Base-by-base conservation (phyloP, 768 basidiomycete species). In the Suillus cothurnatus region DNA sequence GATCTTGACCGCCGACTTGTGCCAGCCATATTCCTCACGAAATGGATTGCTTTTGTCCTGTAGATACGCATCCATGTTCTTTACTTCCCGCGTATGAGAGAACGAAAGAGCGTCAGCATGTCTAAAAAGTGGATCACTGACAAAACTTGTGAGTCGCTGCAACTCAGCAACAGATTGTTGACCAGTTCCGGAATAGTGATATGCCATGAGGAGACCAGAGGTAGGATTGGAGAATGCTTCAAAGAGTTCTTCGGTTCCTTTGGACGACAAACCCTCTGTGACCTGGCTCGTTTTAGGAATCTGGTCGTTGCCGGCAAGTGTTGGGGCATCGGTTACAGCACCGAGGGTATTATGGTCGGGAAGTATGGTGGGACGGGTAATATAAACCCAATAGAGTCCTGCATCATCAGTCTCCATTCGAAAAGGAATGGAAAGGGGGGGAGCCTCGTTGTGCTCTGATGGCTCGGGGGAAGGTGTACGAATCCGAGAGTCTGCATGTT, bases 101-200 rank as follows among this genome's bases (percentile, higher is more conserved):
- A 77, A 76, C 2, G 61, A 67, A 1, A 34, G 6, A 15, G 76
- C 64, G 23, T 76, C 68, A 19, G 64, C 39, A 0, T n/a, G 12
- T 7, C 68, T 63, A 61, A 79, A 77, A 34, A 74, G 72, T 6
- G 50, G 34, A 32, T 67, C 64, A 0, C 62, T 28, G n/a, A 77
- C 49, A 11, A 74, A 73, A 2, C 73, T 66, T 12, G 71, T 49
- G 1, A 80, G 70, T 6, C 66, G 59, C 17, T 79, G 58, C 0
- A 76, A 55, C 49, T 78, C 75, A 0, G 26, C 50, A 9, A 66
- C 60, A 6, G 78, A 77, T 62, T 79, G 79, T 2, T 26, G 31
- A 15, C 57, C 68, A 2, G 72, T 76, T 1, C 75, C 73, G 21
- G 68, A 68, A 58, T 75, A 76, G 1, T 69, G 62, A 77, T 79